A percentile compares a stretch with the other conserved stretches of the same genome.
Conservation (phyloP, 1,284 basidiomycete species). For the Xanthoconium separans region DNA sequence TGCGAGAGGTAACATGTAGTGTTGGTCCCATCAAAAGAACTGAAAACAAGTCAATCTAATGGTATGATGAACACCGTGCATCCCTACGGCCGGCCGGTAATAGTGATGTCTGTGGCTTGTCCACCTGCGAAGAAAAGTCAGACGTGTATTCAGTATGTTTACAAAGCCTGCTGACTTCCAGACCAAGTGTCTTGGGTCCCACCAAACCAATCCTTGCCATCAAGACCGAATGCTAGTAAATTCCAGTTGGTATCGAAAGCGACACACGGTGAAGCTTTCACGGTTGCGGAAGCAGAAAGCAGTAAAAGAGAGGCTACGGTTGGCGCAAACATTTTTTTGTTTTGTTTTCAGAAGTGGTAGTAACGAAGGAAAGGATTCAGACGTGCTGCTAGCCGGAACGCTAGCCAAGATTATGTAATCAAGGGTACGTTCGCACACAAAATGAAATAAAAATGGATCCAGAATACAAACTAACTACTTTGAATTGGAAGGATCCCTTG, state of each 20-base stretch:
- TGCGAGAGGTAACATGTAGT: slow-evolving; percentile 74
- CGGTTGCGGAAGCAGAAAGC: slow-evolving; percentile 41
- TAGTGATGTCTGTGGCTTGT: slow-evolving; percentile 59
- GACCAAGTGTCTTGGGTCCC: slow-evolving; percentile 65
- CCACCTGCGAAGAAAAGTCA: slow-evolving; percentile 38
- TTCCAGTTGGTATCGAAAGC: slow-evolving; percentile 72
- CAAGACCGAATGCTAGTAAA: slow-evolving; percentile 69
- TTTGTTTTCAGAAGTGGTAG: not conserved
- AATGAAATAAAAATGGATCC: not conserved
- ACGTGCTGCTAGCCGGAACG: not conserved
- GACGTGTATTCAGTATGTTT: not conserved
- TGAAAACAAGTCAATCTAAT: slow-evolving; percentile 27
- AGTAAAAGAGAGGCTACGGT: slow-evolving; percentile 61
- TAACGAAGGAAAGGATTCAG: not conserved
- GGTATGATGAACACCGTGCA: not conserved
- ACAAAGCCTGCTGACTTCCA: slow-evolving; percentile 42
- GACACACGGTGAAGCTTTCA: slow-evolving; percentile 55
- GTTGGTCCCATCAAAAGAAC: slow-evolving; percentile 65
- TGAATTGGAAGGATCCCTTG: not conserved
- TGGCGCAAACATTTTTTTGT: slow-evolving; percentile 39
- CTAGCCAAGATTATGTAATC: too few species aligned
- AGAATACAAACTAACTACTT: not conserved
- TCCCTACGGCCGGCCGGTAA: slow-evolving; percentile 67
- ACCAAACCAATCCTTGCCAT: slow-evolving; percentile 73
- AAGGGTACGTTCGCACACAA: too few species aligned